Evolutionary conservation across 495 filamentous ascomycete genomes (phyloP).

Genomic region (Neurospora africana): DNA sequence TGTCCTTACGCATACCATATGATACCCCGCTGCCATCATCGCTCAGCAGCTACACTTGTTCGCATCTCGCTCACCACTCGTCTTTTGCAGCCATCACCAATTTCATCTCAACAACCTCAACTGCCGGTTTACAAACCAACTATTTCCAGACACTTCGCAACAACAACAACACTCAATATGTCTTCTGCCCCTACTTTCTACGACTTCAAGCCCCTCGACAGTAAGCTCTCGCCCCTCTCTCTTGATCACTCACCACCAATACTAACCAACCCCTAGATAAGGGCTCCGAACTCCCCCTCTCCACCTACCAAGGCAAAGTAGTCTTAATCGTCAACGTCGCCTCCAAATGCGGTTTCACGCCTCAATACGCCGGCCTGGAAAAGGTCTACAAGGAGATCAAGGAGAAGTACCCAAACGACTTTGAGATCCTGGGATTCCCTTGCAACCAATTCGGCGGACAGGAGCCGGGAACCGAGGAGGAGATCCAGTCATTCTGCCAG

Average conservation of each 20-base stretch:
- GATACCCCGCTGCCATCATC: neutral
- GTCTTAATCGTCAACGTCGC: constrained; percentile 97
- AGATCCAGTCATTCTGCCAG: constrained; percentile 88
- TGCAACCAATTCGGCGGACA: constrained; percentile 96
- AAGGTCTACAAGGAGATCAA: constrained; percentile 73
- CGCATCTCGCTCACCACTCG: neutral
- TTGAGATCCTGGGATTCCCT: constrained; percentile 87
- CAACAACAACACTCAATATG: constrained; percentile 44
- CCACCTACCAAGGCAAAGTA: constrained; percentile 72
- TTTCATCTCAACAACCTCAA: neutral
- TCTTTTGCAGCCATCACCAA: neutral
- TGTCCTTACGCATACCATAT: neutral
- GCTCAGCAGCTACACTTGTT: neutral
- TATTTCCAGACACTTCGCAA: constrained; percentile 21
- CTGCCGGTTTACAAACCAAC: neutral
- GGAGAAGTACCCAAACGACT: constrained; percentile 57
- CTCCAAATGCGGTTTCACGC: constrained; percentile 97
- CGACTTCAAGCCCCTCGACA: constrained; percentile 79
- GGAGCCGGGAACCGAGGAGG: constrained; percentile 79
- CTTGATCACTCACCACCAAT: neutral
- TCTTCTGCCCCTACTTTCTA: constrained; percentile 81
- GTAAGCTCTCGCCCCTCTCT: constrained; percentile 36
- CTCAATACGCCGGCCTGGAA: constrained; percentile 90
- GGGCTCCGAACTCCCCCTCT: constrained; percentile 58
- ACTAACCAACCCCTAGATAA: constrained; percentile 47